Percentiles rank a stretch among this genome's conserved stretches.
Conservation (phyloP, 2,329 filamentous ascomycete species). For the Dothideomycetes sp. region DNA sequence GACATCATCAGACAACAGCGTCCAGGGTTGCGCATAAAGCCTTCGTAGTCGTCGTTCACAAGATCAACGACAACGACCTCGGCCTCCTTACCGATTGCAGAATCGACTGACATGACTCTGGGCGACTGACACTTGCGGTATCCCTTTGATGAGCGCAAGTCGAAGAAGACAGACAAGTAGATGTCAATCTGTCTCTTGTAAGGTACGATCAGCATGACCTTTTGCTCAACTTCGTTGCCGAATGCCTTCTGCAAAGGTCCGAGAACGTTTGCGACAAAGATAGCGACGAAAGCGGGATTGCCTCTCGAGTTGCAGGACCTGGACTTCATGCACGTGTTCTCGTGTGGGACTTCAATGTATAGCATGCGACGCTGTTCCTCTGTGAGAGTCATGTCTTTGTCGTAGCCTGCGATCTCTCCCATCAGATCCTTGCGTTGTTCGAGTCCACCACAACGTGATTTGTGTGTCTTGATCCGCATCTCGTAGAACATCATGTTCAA, state of each 20-base stretch:
- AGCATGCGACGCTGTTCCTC: background rate
- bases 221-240: background rate
- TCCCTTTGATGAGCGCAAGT: background rate
- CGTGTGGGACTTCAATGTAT: background rate
- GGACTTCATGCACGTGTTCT: background rate
- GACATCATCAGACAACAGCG: background rate
- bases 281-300: background rate
- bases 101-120: background rate
- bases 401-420: background rate
- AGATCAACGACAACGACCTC: constrained; percentile 1
- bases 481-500: background rate
- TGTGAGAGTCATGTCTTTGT: background rate
- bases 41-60: background rate
- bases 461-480: too few species aligned
- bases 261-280: background rate
- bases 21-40: background rate
- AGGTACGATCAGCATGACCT: background rate
- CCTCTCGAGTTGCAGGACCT: background rate
- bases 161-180: background rate
- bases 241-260: background rate
- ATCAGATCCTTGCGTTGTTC: background rate
- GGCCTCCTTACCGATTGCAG: background rate
- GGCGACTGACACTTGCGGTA: background rate
- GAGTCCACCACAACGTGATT: background rate
- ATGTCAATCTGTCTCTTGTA: constrained; percentile 2